phyloP scores from a whole-genome alignment of 768 basidiomycete genomes.

The Suillus spraguei region DNA sequence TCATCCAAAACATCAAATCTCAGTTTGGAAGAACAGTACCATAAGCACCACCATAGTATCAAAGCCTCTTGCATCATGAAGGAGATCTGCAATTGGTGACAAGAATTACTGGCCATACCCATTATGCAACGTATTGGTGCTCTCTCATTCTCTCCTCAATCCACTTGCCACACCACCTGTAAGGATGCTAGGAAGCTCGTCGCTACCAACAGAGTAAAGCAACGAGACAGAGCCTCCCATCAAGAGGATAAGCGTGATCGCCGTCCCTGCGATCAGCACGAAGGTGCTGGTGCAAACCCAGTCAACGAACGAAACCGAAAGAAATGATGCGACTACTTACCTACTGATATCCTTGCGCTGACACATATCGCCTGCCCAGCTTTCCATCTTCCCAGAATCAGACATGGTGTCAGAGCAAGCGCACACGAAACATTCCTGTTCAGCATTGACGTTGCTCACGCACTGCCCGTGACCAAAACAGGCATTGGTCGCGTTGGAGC shows the following conservation, averaged over 20 bases:
- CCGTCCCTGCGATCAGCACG: constrained; percentile 71
- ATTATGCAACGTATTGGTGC: neutral
- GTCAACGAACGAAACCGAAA: neutral
- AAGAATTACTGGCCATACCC: neutral
- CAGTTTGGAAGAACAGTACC: neutral
- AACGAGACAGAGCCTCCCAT: constrained; percentile 69
- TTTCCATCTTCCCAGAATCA: constrained; percentile 55
- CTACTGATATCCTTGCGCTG: constrained; percentile 81
- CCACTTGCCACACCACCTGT: constrained; percentile 56
- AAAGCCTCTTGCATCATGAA: neutral
- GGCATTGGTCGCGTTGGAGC: constrained; percentile 59
- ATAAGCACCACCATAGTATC: neutral
- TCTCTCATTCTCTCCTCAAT: constrained; percentile 52
- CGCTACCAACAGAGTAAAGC: constrained; percentile 60
- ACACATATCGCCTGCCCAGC: constrained; percentile 78
- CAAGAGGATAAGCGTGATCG: constrained; percentile 62
- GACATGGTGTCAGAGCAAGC: constrained; percentile 50
- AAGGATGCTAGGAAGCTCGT: constrained; percentile 74
- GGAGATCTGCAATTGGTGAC: neutral
- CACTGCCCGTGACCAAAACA: constrained; percentile 79
- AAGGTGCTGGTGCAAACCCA: constrained; percentile 56
- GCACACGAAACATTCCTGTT: constrained; percentile 52
- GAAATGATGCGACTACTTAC: constrained; percentile 46
- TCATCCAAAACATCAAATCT: neutral
- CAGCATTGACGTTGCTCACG: constrained; percentile 58